Conservation (phyloP, 768 basidiomycete species). For the Hemileccinum rubropunctum region DNA sequence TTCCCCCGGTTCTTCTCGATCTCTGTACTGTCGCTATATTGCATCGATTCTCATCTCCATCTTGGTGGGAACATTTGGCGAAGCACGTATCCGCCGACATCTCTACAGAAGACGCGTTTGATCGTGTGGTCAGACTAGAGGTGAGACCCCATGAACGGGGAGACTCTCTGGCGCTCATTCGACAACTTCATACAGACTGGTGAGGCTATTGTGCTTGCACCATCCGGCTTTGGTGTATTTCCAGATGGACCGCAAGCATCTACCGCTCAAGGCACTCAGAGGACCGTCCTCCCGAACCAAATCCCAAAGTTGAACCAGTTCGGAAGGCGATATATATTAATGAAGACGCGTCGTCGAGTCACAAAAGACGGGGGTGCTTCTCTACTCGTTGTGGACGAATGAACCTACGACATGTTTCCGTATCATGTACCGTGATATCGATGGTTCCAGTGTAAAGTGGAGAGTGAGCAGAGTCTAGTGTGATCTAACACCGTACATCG, state of each 20-base stretch:
- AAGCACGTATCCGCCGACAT: conserved; percentile 68
- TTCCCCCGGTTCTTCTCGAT: conserved; percentile 65
- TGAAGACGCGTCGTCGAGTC: conserved; percentile 60
- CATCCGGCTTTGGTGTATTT: conserved; percentile 54
- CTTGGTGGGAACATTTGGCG: conserved; percentile 70
- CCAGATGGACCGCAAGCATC: conserved; percentile 13
- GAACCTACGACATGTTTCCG: neutral
- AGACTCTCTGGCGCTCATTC: neutral
- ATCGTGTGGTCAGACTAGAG: conserved; percentile 62
- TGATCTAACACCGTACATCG: neutral
- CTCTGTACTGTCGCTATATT: conserved; percentile 64
- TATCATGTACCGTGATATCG: too few relatives aligned
- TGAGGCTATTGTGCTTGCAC: conserved; percentile 65
- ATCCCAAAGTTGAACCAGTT: conserved; percentile 42
- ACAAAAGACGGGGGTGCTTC: conserved; percentile 68
- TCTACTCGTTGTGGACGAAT: conserved; percentile 37
- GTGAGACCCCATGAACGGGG: conserved; percentile 32
- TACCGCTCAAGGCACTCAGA: conserved; percentile 3
- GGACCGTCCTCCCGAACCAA: conserved; percentile 3
- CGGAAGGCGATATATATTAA: conserved; percentile 55
- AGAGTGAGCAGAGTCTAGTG: neutral
- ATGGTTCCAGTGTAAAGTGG: neutral
- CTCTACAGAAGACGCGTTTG: conserved; percentile 56
- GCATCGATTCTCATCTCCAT: conserved; percentile 72
- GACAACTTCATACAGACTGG: conserved; percentile 49